Evolutionary conservation across 208 protist species (phyloP), one percentile per base, ranked within the genome.

Genomic region (Tritrichomonas foetus): DNA sequence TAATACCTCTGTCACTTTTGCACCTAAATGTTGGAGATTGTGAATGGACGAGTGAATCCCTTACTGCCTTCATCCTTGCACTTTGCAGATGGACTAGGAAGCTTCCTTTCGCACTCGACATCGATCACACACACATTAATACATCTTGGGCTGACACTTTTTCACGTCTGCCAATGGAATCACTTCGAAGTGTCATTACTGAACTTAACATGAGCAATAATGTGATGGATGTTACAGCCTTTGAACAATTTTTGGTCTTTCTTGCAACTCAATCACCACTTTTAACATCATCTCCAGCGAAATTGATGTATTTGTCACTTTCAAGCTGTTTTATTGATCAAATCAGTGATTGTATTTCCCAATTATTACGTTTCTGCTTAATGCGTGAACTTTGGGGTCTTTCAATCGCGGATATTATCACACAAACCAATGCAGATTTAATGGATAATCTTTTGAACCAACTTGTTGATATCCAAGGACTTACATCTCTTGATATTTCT

Each of bases 141-240:
- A 82, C 30, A 20, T 33, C 27, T 61, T 89, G 78, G 78, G 25
- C 41, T 11, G 14, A 53, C 33, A 20, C 57, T 39, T 89, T 89
- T 16, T 22, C 41, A 9, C 25, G 1, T 39, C 30, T 89, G 13
- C 78, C 78, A 61, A 33, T 57, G 1, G 78, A 89, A 57, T 33
- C 27, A 13, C 41, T 89, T 47, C 44, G 47, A 41, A 22, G 47
- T 20, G 41, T 57, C 2, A 89, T 89, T 11, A 89, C 78, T 16
- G 78, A 89, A 30, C 30, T 89, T 1, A 89, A 89, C 22, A n/a
- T 89, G 47, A 89, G 78, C 30, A 36, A 89, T 47, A 89, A 89
- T 33, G 5, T n/a, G 3, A 44, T 89, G n/a, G 78, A 89, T 50
- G 30, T 16, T 30, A 1, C 14, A 25, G 30, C 47, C 33, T 89